These are phyloP conservation scores for Penicillium sp. DNA, from an alignment of 2,329 filamentous ascomycete species.

Conservation along the genomic window DNA sequence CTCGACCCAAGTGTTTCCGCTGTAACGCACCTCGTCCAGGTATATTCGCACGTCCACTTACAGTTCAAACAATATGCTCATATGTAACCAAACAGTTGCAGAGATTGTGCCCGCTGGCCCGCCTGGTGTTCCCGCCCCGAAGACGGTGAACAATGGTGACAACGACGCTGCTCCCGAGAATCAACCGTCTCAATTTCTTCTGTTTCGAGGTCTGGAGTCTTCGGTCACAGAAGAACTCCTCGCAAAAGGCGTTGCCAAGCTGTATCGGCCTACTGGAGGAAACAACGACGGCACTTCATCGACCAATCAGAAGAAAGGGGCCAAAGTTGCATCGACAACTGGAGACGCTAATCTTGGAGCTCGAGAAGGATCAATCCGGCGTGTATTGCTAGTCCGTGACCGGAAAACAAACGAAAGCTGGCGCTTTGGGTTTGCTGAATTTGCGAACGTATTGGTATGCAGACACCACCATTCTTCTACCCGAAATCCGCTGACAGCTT, in stretches of 20 bases:
- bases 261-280: constrained; percentile 61
- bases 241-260: constrained; percentile 70
- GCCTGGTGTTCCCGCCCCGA: constrained; percentile 43
- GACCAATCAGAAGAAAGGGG: constrained; percentile 47
- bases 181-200: constrained; percentile 72
- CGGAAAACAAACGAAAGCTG: constrained; percentile 70
- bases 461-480: background rate
- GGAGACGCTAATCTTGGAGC: constrained; percentile 68
- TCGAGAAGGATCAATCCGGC: constrained; percentile 70
- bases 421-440: constrained; percentile 83
- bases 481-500: constrained; percentile 5
- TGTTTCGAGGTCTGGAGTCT: constrained; percentile 70
- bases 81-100: constrained; percentile 18
- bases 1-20: constrained; percentile 59
- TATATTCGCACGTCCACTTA: constrained; percentile 34
- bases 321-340: constrained; percentile 58
- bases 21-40: constrained; percentile 59
- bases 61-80: constrained; percentile 1
- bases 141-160: constrained; percentile 55
- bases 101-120: constrained; percentile 35
- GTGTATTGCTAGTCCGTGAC: constrained; percentile 76
- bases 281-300: constrained; percentile 32
- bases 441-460: constrained; percentile 65
- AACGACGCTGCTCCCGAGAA: constrained; percentile 57
- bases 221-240: constrained; percentile 73